Evolutionary conservation across 768 basidiomycete genomes (phyloP), one percentile per base, ranked within the genome.

Genomic region (Lyophyllum decastes): DNA sequence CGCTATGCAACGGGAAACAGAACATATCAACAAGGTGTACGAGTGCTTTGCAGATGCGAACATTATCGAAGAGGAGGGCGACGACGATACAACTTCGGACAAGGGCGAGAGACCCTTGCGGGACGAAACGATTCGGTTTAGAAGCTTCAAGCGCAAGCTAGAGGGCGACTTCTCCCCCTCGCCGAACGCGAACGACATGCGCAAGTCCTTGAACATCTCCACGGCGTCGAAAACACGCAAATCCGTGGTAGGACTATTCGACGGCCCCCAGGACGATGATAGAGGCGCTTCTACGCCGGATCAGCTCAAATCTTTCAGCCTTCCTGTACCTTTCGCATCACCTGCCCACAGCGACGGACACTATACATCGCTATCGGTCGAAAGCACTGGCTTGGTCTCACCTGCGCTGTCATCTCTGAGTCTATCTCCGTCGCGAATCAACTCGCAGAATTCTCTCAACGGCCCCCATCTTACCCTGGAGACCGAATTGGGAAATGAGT

Each of bases 1-100:
- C n/a, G 81, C 81, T 4, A 88, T 90, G 10, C 88, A 90, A 62
- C 79, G 82, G 57, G 89, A 92, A 63, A 86, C 87, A 2, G 82
- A 89, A 47, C 82, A 81, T 53, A 90, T 94, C 60, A 79, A 80
- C 46, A 82, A 82, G 54, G 80, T 85, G 6, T 93, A 92, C 60
- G 89, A 90, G 59, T 85, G 76, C 54, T 77, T 92, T 35, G 79
- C 79, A 22, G 84, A 86, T 45, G 79, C 78, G 12, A 78, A 79
- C 50, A 75, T 78, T 17, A 62, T 79, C 14, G 84, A 87, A 52
- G 72, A 83, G 41, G 76, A 80, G 27, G 67, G 79, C 26, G 73
- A 80, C 9, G 57, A 56, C 14, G 69, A 72, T 35, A 62, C 61
- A 47, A 58, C 57, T n/a, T 27, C 48, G 14, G 61, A 67, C 55